Conservation (phyloP, 2,329 filamentous ascomycete species). For the Colletotrichum magnum region DNA sequence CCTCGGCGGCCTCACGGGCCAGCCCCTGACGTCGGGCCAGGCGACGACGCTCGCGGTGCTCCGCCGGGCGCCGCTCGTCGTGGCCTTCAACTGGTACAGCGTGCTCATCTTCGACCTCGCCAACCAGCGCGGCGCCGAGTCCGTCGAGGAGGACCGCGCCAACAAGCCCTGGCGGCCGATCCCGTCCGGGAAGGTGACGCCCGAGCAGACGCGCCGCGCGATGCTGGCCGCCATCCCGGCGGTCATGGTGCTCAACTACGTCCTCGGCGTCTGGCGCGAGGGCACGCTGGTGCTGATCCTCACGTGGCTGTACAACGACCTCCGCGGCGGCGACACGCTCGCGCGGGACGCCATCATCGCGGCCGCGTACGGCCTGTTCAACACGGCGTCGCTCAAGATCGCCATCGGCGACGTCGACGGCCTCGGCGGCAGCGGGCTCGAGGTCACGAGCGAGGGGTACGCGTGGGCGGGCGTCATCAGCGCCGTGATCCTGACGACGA, state of each 20-base stretch:
- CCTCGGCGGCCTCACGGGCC: constrained; percentile 26
- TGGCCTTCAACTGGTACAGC: constrained; percentile 48
- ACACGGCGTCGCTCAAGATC: constrained; percentile 46
- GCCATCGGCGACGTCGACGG: constrained; percentile 28
- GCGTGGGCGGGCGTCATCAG: constrained; percentile 45
- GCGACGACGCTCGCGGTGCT: constrained; percentile 21
- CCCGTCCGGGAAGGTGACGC: constrained; percentile 44
- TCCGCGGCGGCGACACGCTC: constrained; percentile 45
- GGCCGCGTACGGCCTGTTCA: constrained; percentile 46
- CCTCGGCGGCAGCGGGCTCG: constrained; percentile 22
- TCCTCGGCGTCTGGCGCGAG: constrained; percentile 42
- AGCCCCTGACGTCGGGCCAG: constrained; percentile 27
- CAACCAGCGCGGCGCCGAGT: constrained; percentile 46
- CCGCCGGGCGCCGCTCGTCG: constrained; percentile 24
- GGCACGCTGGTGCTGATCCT: constrained; percentile 45
- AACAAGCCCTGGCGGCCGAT: constrained; percentile 53
- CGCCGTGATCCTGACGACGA: constrained; percentile 46
- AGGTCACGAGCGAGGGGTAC: constrained; percentile 35
- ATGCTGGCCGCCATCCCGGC: constrained; percentile 46
- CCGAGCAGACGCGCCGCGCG: constrained; percentile 45
- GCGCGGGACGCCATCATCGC: constrained; percentile 47
- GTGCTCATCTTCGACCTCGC: constrained; percentile 47
- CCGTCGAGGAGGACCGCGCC: constrained; percentile 46
- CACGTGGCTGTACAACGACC: constrained; percentile 51
- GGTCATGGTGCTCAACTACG: constrained; percentile 41